Evolutionary conservation across 2,329 filamentous ascomycete species (phyloP), one percentile per base, ranked within the genome.

Genomic region (Talaromyces sp.): DNA sequence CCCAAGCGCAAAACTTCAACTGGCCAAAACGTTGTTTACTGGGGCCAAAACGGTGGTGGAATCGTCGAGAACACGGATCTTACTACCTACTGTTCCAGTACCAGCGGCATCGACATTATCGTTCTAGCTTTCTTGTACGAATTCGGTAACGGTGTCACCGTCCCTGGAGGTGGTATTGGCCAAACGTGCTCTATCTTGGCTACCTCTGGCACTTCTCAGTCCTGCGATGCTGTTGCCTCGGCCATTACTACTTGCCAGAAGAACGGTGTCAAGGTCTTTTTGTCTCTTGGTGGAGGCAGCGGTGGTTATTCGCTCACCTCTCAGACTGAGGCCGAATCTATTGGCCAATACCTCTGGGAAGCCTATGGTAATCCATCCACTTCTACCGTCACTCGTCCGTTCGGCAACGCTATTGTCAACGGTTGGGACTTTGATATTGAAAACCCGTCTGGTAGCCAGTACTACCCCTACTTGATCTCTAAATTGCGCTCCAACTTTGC

Each of bases 401-500:
- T 85, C 67, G 80, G 80, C 0, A 70, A 79, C 66, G 76, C 74
- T 43, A 72, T 80, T 4, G 79, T 86, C 37, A 82, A 86, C 68
- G 81, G 83, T n/a, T 85, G 81, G 70, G 83, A 85, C 68, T 81
- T 84, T 60, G 83, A 85, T 64, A 79, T 84, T 41, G 82, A 84
- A 71, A 70, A 68, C 61, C 62, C 71, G 35, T 76, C 75, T 15
- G 76, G 75, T 64, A 61, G 50, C 37, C 22, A 61, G 19, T 65
- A 65, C 27, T 79, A 80, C 62, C 75, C 73, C 25, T 69, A 70
- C 9, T 67, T 86, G 75, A 79, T 85, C 69, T 77, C 80, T 62
- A 78, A 75, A 37, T 74, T 86, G 47, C 82, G 83, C 39, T 66
- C 69, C 3, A 76, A 76, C 62, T 84, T 77, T 69, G 69, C 72